Conservation (phyloP, 83 land plant species). For the Diphasiastrum complanatum region DNA sequence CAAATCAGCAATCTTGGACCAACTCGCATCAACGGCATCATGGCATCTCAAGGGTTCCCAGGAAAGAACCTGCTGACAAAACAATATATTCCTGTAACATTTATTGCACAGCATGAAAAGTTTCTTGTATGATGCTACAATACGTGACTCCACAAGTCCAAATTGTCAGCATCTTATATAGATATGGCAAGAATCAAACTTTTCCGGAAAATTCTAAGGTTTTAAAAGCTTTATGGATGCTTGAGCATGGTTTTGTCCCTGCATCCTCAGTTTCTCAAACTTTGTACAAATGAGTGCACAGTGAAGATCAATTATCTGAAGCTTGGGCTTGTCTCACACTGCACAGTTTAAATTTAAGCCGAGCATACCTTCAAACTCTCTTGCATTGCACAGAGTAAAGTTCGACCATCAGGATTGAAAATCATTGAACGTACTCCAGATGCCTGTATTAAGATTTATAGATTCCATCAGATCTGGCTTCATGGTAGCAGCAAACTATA, state of each 20-base stretch:
- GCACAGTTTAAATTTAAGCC: not conserved
- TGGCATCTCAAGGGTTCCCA: constrained; percentile 93
- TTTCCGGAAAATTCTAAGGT: too few species aligned
- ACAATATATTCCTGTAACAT: too few species aligned
- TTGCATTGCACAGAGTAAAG: constrained; percentile 70
- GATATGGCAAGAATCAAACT: not conserved
- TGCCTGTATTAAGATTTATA: constrained; percentile 37
- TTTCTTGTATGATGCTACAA: not conserved
- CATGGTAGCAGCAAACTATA: too few species aligned
- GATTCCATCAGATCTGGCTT: not conserved
- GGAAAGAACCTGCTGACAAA: constrained; percentile 60
- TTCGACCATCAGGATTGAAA: constrained; percentile 93
- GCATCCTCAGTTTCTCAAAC: too few species aligned
- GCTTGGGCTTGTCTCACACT: not conserved
- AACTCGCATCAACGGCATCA: constrained; percentile 89
- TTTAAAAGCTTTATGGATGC: too few species aligned
- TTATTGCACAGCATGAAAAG: not conserved
- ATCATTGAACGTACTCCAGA: constrained; percentile 74
- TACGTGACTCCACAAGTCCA: not conserved
- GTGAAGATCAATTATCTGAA: not conserved
- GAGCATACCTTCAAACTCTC: constrained; percentile 69
- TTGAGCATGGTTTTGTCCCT: too few species aligned
- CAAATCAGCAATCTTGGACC: constrained; percentile 87
- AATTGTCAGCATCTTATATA: not conserved
- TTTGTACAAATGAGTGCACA: not conserved